Percentiles rank a stretch among this genome's conserved stretches.
phyloP scores from a whole-genome alignment of 768 basidiomycete species.

The Macrolepiota albuminosa region DNA sequence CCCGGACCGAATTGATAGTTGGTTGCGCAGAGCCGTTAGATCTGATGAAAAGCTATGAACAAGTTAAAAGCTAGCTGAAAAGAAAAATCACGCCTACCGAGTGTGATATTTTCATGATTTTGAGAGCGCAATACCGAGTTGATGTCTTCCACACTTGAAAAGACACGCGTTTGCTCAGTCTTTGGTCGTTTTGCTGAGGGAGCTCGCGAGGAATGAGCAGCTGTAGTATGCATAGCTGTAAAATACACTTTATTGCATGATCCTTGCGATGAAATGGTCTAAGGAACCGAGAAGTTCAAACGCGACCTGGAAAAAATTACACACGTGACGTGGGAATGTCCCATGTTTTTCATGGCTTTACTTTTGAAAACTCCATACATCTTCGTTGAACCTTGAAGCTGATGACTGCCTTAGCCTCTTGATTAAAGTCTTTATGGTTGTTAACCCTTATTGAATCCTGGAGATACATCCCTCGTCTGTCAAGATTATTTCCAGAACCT shows the following conservation, averaged over 20 bases:
- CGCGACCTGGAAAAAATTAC: not conserved
- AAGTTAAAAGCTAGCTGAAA: constrained; percentile 4
- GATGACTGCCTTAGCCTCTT: too few species aligned
- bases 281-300: not conserved
- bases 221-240: not conserved
- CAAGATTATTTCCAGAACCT: too few species aligned
- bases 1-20: constrained; percentile 45
- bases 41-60: constrained; percentile 13
- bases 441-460: too few species aligned
- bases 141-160: constrained; percentile 9
- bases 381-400: too few species aligned
- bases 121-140: constrained; percentile 24
- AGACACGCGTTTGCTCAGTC: constrained; percentile 2
- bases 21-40: constrained; percentile 35
- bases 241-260: not conserved
- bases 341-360: not conserved
- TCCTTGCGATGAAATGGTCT: not conserved
- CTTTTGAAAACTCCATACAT: not conserved
- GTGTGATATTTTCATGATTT: constrained; percentile 25
- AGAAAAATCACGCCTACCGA: constrained; percentile 21
- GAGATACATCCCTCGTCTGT: too few species aligned
- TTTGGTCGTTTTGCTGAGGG: not conserved
- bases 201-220: not conserved
- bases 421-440: too few species aligned
- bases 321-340: not conserved